These are phyloP conservation scores for Globisporangium middletonii DNA, from an alignment of 352 stramenopile genomes.

Conservation along the genomic window DNA sequence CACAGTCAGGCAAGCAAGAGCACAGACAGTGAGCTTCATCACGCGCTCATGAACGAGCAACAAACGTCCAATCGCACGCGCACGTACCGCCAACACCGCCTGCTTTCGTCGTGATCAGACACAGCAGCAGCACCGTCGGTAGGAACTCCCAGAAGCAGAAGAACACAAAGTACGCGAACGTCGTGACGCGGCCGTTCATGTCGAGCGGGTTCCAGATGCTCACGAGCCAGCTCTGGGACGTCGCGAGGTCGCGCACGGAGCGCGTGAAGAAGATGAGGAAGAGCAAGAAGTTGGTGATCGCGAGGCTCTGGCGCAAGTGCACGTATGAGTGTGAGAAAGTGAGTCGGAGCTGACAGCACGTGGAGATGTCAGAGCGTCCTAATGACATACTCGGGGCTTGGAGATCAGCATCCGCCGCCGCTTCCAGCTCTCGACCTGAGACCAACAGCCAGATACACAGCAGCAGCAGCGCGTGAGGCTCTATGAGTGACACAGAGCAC, in stretches of 20 bases:
- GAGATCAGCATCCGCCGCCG: conserved; percentile 65
- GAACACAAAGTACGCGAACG: conserved; percentile 74
- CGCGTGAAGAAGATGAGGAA: conserved; percentile 83
- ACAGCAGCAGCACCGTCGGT: conserved; percentile 72
- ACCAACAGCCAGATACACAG: neutral
- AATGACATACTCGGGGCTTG: conserved; percentile 45
- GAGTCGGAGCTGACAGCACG: neutral
- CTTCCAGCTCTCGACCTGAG: conserved; percentile 71
- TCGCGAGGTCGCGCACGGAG: conserved; percentile 66
- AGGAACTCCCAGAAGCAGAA: conserved; percentile 88
- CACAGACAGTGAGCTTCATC: neutral
- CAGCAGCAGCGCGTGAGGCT: neutral
- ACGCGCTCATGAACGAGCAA: neutral
- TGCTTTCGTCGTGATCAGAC: conserved; percentile 76
- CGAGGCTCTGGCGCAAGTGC: conserved; percentile 37
- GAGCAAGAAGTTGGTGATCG: conserved; percentile 75
- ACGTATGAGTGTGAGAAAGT: neutral
- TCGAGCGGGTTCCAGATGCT: conserved; percentile 85
- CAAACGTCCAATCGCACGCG: neutral
- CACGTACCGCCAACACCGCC: conserved; percentile 71
- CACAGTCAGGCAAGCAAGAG: neutral
- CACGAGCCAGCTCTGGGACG: conserved; percentile 79
- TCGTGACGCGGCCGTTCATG: conserved; percentile 78
- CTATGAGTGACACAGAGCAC: neutral
- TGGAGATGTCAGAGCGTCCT: neutral